Conservation (phyloP, 331 rosid species). For the Saraca asoca region DNA sequence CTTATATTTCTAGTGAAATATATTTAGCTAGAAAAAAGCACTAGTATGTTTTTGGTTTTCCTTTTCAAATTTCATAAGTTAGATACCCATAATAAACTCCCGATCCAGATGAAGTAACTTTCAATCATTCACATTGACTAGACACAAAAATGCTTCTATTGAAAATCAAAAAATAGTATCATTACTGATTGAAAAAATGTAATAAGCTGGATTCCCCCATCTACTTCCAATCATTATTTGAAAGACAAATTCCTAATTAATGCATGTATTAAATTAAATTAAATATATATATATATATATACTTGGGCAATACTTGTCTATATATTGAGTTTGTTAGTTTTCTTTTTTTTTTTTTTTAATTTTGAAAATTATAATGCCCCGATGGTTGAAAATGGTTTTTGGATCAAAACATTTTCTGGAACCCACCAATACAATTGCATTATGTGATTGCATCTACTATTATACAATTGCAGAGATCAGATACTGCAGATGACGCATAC, state of each 20-base stretch:
- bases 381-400: conserved; percentile 31
- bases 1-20: no score
- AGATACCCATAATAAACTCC: not conserved
- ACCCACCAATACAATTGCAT: conserved; percentile 34
- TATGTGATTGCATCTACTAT: conserved; percentile 28
- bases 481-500: conserved; percentile 28
- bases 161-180: conserved; percentile 4
- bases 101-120: conserved; percentile 2
- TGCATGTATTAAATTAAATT: conserved; percentile 6
- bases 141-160: conserved; percentile 6
- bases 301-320: conserved; percentile 31
- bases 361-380: conserved; percentile 26
- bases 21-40: not conserved
- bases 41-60: no score
- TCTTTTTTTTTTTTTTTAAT: conserved; percentile 29
- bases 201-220: conserved; percentile 34
- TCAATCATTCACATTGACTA: conserved; percentile 27
- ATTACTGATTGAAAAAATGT: conserved; percentile 38
- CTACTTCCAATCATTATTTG: conserved; percentile 39
- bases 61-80: not conserved
- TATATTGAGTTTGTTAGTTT: conserved; percentile 35
- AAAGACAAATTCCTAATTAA: conserved; percentile 11
- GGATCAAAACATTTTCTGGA: conserved; percentile 40
- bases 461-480: conserved; percentile 18
- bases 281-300: conserved; percentile 9